These are phyloP conservation scores for Syzygium syzygioides DNA, from an alignment of 441 rosid species.

Conservation along the genomic window DNA sequence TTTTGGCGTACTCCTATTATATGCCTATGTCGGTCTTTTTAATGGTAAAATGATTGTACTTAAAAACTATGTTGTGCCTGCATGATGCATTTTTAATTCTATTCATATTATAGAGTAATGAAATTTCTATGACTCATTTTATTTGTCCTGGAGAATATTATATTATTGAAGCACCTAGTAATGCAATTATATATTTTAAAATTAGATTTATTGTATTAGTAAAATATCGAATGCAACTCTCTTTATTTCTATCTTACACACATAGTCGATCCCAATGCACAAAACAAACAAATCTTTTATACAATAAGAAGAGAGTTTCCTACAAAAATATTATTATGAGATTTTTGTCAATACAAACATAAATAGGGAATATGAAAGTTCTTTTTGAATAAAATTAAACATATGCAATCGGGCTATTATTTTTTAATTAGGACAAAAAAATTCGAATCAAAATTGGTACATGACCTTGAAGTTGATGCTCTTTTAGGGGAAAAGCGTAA, in stretches of 20 bases:
- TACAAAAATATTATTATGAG: background rate
- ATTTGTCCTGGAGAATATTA: background rate
- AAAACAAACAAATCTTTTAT: background rate
- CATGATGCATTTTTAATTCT: background rate
- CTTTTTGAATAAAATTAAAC: background rate
- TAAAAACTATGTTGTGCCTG: background rate
- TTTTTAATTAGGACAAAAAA: background rate
- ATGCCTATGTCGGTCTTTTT: background rate
- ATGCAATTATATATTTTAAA: background rate
- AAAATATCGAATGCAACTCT: background rate
- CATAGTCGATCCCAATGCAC: background rate
- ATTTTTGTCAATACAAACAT: background rate
- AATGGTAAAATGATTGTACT: background rate
- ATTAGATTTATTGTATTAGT: background rate
- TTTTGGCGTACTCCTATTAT: background rate
- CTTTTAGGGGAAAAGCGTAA: background rate
- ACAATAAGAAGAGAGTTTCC: background rate
- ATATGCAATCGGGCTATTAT: background rate
- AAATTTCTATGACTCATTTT: background rate
- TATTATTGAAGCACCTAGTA: background rate
- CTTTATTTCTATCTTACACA: background rate
- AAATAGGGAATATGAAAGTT: background rate
- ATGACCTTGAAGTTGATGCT: background rate
- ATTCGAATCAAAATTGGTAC: background rate
- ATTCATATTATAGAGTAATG: background rate